Evolutionary conservation across 306 rosid genomes (phyloP).

Genomic region (Vigna trinervia): DNA sequence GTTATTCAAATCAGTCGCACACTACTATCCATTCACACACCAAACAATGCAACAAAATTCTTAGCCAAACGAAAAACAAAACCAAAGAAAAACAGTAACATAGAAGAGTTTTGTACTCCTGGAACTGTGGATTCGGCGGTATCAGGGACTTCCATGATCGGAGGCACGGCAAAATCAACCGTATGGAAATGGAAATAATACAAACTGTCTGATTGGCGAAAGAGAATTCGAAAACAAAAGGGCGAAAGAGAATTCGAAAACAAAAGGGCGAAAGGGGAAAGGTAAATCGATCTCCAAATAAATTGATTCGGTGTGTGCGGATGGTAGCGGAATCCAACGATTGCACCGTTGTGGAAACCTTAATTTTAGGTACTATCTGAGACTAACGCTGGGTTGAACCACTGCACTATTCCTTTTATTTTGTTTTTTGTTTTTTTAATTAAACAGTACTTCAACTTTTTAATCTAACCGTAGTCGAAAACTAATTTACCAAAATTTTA

Average conservation of each 20-base stretch:
- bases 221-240: background rate
- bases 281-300: conserved; percentile 9
- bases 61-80: background rate
- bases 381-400: background rate
- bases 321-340: background rate
- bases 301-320: conserved; percentile 11
- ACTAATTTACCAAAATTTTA: too few species aligned
- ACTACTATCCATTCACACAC: background rate
- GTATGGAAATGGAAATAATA: conserved; percentile 33
- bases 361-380: too few species aligned
- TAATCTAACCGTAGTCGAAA: too few species aligned
- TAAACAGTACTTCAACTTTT: too few species aligned
- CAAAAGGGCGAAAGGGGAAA: background rate
- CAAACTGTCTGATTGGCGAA: conserved; percentile 18
- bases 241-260: background rate
- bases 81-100: conserved; percentile 3
- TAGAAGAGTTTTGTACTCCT: conserved; percentile 41
- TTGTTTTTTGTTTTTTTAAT: too few species aligned
- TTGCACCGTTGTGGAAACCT: conserved; percentile 35
- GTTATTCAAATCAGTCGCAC: background rate
- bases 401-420: background rate
- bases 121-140: conserved; percentile 50
- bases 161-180: conserved; percentile 28
- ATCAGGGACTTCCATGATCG: conserved; percentile 55
- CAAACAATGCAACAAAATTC: conserved; percentile 3